These are phyloP conservation scores for Trypanosoma grayi DNA, from an alignment of 208 protist species.

Conservation along the genomic window DNA sequence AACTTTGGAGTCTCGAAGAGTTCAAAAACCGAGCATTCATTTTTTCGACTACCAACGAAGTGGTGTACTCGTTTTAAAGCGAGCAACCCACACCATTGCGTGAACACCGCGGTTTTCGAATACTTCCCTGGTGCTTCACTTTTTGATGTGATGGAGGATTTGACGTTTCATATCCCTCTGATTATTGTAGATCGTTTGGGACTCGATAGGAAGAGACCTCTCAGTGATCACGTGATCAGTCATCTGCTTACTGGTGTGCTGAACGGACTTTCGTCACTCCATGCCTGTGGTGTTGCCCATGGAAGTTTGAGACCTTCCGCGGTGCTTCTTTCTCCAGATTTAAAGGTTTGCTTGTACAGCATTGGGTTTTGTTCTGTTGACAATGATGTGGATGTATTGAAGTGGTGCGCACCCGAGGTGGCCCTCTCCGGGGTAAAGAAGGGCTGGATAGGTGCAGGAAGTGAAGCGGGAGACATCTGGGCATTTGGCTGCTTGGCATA, in stretches of 20 bases:
- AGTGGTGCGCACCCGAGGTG: slow-evolving; percentile 28
- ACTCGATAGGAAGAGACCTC: not conserved
- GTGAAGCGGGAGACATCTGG: slow-evolving; percentile 28
- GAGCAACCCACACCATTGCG: not conserved
- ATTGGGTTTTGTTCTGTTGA: slow-evolving; percentile 1
- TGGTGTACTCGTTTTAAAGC: not conserved
- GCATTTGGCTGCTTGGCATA: slow-evolving; percentile 33
- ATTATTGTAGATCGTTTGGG: not conserved
- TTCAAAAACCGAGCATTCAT: not conserved
- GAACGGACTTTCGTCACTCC: slow-evolving; percentile 17
- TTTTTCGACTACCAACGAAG: not conserved
- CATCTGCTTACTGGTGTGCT: slow-evolving; percentile 24
- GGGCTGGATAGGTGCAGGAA: slow-evolving; percentile 6
- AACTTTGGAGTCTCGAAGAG: not conserved
- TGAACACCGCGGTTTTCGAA: slow-evolving; percentile 1
- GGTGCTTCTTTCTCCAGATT: slow-evolving; percentile 28
- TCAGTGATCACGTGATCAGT: slow-evolving; percentile 12
- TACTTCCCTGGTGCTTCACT: slow-evolving; percentile 10
- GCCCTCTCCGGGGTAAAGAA: slow-evolving; percentile 5
- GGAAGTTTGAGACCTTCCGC: slow-evolving; percentile 23
- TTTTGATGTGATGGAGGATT: not conserved
- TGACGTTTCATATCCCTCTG: not conserved
- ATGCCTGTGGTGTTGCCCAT: slow-evolving; percentile 25
- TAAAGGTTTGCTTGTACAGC: slow-evolving; percentile 16
- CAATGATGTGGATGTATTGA: slow-evolving; percentile 10